Evolutionary conservation across 768 basidiomycete genomes (phyloP), one percentile per base, ranked within the genome.

Genomic region (Hemileccinum rubropunctum): DNA sequence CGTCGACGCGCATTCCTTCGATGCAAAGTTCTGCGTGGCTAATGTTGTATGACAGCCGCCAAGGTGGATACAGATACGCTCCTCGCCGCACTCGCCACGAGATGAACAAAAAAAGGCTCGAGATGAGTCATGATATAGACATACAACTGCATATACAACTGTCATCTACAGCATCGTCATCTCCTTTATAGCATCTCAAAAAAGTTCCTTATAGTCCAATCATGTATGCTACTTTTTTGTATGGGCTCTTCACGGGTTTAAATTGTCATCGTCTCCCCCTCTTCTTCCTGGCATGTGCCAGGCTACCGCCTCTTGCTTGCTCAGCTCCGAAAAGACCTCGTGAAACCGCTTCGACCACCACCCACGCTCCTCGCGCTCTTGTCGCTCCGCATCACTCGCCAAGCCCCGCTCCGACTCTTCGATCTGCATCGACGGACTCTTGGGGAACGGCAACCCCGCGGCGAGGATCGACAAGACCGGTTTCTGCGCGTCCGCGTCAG

Each of bases 281-380:
- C 23, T n/a, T 23, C 23, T 23, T 23, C 3, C 23, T 23, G 23
- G 12, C 5, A 3, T 32, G 33, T 18, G 20, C 13, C 43, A 11
- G 1, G 21, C 28, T 26, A 26, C 21, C 0, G 39, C 20, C 21
- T 65, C 59, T 52, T 56, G 56, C 48, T 58, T 53, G 50, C 78
- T 77, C 56, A 83, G 60, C 61, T 87, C 86, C 11, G 69, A 63
- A 50, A 84, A 65, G 12, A 86, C 78, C 54, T 84, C 77, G 56
- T 81, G 80, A 56, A 88, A 86, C 39, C 84, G 69, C 36, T 82
- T 57, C 12, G 80, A 73, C 88, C 88, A 90, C 84, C 85, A 89
- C 4, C 79, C 83, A 0, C 87, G 73, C 53, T 88, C 84, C 59
- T 87, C 84, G 21, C 83, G 63, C 54, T 88, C 88, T 43, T 72